Evolutionary conservation across 2,329 filamentous ascomycete genomes (phyloP), one percentile per base, ranked within the genome.

Genomic region (Aspergillus quadrilineatus): DNA sequence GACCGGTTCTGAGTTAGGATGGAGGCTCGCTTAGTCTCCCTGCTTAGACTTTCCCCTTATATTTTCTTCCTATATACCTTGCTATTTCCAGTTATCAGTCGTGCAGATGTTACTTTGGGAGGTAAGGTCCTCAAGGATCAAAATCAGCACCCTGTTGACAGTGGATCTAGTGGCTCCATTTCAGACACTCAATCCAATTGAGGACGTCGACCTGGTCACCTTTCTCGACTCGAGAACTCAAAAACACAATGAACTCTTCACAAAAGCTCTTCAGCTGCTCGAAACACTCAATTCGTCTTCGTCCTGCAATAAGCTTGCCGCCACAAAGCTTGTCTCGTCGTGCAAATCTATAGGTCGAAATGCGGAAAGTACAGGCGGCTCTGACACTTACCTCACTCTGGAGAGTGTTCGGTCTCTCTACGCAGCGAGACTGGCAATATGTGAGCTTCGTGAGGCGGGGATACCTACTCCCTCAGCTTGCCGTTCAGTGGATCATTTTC

Each of bases 351-450:
- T 84, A 28, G 75, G 79, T 6, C 67, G 65, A 26, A 62, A 63
- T n/a, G 61, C 66, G n/a, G 60, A 66, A 4, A 57, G 54, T 48
- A 42, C 61, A 5, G 7, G 28, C 14, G 64, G 69, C 4, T 42
- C 61, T 9, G 65, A 67, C 4, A 65, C 64, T 3, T 63, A 67
- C 52, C 63, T 69, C 48, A 60, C 64, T 2, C 68, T 80, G 41
- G 80, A 79, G 54, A 69, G 71, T 54, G 72, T 75, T 58, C 83
- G 80, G 60, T 83, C 82, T 4, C 76, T 84, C 32, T 88, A 86
- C 60, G 84, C 85, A 2, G 81, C 82, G 7, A 80, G 84, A 44
- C 75, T 88, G 14, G 84, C 86, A 9, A 75, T 87, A 7, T 89
- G 86, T 62, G 85, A 88, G 64, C 75, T 87, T 6, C 75, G 77